Percentiles rank a stretch among this genome's conserved stretches.
These are phyloP conservation scores for Vanderwaltozyma verrucispora DNA, from an alignment of 805 yeast species.

Conservation along the genomic window DNA sequence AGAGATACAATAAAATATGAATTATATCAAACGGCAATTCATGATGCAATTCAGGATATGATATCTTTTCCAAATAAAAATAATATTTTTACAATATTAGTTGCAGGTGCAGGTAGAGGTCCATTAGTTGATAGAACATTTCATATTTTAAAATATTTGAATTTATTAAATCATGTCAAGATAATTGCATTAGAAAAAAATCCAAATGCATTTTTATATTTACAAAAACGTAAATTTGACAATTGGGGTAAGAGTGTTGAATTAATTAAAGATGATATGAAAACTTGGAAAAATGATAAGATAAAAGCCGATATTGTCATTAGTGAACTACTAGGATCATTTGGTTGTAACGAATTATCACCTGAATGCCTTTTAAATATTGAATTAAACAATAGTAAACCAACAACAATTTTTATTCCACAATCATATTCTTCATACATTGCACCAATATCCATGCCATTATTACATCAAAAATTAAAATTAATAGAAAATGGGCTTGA, in stretches of 20 bases:
- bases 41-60: slow-evolving; percentile 38
- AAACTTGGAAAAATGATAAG: slow-evolving; percentile 36
- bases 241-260: slow-evolving; percentile 46
- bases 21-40: slow-evolving; percentile 55
- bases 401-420: slow-evolving; percentile 51
- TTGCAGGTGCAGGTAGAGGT: slow-evolving; percentile 87
- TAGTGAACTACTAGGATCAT: slow-evolving; percentile 79
- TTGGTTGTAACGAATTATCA: slow-evolving; percentile 84
- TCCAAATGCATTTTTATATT: slow-evolving; percentile 42
- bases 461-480: slow-evolving; percentile 32
- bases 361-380: slow-evolving; percentile 64
- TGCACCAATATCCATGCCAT: slow-evolving; percentile 59
- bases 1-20: slow-evolving; percentile 59
- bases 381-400: slow-evolving; percentile 31
- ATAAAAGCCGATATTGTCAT: slow-evolving; percentile 47
- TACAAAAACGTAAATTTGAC: slow-evolving; percentile 38
- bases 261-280: slow-evolving; percentile 48
- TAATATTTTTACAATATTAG: not conserved
- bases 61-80: slow-evolving; percentile 6
- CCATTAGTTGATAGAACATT: slow-evolving; percentile 54
- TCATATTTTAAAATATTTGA: slow-evolving; percentile 31
- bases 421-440: slow-evolving; percentile 45
- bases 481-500: slow-evolving; percentile 25
- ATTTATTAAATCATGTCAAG: slow-evolving; percentile 15
- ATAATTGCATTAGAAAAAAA: slow-evolving; percentile 67